Conservation (phyloP, 352 stramenopile species). For the Pseudoperonospora humuli region DNA sequence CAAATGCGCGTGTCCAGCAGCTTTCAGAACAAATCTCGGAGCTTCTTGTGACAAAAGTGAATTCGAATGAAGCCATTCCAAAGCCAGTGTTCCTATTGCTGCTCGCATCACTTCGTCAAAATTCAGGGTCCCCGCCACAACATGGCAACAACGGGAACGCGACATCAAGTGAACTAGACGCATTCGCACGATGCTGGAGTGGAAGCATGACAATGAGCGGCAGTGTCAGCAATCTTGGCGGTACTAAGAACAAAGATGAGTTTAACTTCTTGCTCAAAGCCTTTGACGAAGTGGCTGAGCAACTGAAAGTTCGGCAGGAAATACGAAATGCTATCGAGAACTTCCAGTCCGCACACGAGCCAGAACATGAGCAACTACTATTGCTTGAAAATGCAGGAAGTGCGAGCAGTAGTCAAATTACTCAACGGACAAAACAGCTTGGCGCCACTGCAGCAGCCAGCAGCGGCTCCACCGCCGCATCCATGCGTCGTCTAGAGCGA, state of each 20-base stretch:
- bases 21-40: conserved; percentile 36
- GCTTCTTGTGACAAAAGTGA: conserved; percentile 39
- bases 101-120: conserved; percentile 43
- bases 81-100: conserved; percentile 40
- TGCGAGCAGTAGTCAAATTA: conserved; percentile 21
- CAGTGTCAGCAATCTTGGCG: conserved; percentile 20
- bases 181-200: conserved; percentile 26
- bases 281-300: conserved; percentile 51
- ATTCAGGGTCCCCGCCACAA: conserved; percentile 20
- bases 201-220: conserved; percentile 34
- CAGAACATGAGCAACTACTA: conserved; percentile 27
- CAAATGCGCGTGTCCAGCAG: conserved; percentile 37
- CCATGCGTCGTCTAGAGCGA: conserved; percentile 45
- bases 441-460: conserved; percentile 11
- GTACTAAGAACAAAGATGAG: conserved; percentile 42
- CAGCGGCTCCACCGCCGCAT: conserved; percentile 19
- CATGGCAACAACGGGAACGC: conserved; percentile 13
- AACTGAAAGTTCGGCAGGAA: conserved; percentile 44
- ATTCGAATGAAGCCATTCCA: conserved; percentile 39
- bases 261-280: conserved; percentile 61
- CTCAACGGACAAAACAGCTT: conserved; percentile 18
- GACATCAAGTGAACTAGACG: conserved; percentile 21
- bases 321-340: conserved; percentile 39
- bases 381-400: conserved; percentile 20
- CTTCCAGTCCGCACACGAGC: conserved; percentile 26